Base-by-base conservation (phyloP, 805 yeast species). In the Candida coquimbonensis region DNA sequence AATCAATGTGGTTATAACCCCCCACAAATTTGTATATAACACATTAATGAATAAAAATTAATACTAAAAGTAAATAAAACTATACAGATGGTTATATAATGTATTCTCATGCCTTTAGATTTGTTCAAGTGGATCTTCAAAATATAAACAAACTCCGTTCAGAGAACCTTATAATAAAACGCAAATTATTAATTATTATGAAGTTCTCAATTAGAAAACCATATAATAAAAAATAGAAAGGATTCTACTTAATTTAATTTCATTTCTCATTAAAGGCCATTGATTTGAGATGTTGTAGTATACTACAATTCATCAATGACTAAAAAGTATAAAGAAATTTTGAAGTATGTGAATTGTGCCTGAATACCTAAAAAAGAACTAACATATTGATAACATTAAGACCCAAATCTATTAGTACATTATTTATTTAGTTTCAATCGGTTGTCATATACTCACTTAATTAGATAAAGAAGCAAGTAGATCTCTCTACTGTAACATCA, bases 91-190 rank as follows among this genome's bases (percentile, higher is more conserved):
- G 1, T 21, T 29, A 29, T 29, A 6, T 11, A 29, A 11, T 29
- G 60, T 57, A 52, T 62, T 66, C 71, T 63, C 65, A 57, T 52
- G 70, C 70, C 71, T 67, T 66, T 66, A 67, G 71, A 64, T 66
- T 56, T 64, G 70, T 55, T 56, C 50, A 52, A 50, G 57, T 53
- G 47, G 51, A 43, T 47, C 57, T 63, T 60, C 21, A 27, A 16
- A 40, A 26, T 50, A 52, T 50, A 51, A 55, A 61, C 70, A 65
- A 60, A 67, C 70, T 66, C 69, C 71, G 67, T 67, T 64, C 29
- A 51, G 57, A 58, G 62, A 58, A 51, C 17, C 13, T 29, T 29
- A 3, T 11, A 11, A 29, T 13, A 29, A 21, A 21, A 21, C 4
- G 5, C 31, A 6, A 11, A 11, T 7, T 29, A 29, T 29, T 29